Conservation (phyloP, 257 asterid species). For the Lavandula angustifolia region DNA sequence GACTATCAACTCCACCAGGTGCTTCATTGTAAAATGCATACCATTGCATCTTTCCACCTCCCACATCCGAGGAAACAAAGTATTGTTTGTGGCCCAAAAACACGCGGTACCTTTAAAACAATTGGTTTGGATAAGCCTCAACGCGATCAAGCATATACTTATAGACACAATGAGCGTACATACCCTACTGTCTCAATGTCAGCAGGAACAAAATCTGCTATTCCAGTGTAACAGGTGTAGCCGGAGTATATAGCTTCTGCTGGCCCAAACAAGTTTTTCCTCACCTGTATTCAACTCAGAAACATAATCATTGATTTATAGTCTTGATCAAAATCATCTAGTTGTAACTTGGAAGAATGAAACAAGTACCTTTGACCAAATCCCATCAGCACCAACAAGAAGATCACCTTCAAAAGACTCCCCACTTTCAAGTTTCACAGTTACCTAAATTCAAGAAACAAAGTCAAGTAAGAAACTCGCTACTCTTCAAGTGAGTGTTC, state of each 20-base stretch:
- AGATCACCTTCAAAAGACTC: constrained; percentile 74
- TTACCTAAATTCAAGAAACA: constrained; percentile 49
- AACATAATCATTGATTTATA: background rate
- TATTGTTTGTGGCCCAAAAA: constrained; percentile 96
- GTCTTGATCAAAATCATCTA: background rate
- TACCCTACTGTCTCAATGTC: constrained; percentile 97
- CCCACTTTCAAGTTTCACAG: constrained; percentile 77
- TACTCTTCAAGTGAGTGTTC: background rate
- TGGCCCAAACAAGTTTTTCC: constrained; percentile 73
- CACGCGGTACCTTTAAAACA: constrained; percentile 77
- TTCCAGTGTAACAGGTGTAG: constrained; percentile 97
- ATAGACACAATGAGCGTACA: constrained; percentile 22
- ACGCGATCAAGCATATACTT: background rate
- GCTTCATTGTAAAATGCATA: constrained; percentile 88
- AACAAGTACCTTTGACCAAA: constrained; percentile 76
- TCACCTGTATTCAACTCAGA: constrained; percentile 52
- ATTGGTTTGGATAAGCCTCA: constrained; percentile 19
- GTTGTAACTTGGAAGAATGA: background rate
- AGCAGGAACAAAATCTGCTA: constrained; percentile 90
- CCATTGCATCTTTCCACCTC: constrained; percentile 99
- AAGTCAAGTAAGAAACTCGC: background rate
- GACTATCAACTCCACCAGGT: constrained; percentile 72
- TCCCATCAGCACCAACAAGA: constrained; percentile 97
- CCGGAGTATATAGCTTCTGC: constrained; percentile 72
- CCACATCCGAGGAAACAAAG: constrained; percentile 98